Evolutionary conservation across 257 asterid genomes (phyloP).

Genomic region (Eucommia ulmoides): DNA sequence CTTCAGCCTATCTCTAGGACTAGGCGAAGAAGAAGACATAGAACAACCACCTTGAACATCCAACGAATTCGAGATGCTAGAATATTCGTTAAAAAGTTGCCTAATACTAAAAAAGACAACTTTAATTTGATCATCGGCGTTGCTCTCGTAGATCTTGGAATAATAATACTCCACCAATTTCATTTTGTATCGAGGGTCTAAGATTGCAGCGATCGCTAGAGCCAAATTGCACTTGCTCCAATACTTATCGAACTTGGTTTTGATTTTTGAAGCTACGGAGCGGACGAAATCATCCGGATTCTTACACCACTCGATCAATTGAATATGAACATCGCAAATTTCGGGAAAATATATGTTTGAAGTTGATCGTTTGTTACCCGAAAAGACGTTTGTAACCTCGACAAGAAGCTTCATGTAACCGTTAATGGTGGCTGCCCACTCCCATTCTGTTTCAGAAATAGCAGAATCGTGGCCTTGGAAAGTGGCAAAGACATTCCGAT

Average conservation of each 20-base stretch:
- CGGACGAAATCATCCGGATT: background rate
- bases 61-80: constrained; percentile 34
- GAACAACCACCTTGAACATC: constrained; percentile 30
- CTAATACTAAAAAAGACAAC: constrained; percentile 42
- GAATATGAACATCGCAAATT: background rate
- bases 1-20: constrained; percentile 65
- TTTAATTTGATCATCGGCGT: background rate
- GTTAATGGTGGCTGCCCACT: background rate
- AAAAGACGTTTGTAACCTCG: background rate
- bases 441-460: background rate
- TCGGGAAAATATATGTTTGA: background rate
- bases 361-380: background rate
- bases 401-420: background rate
- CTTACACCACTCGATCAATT: background rate
- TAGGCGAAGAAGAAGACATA: constrained; percentile 32
- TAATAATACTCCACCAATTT: background rate
- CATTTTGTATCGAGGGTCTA: background rate
- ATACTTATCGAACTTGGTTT: background rate
- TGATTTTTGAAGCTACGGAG: background rate
- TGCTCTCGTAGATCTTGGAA: background rate
- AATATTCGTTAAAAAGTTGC: constrained; percentile 66
- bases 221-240: background rate
- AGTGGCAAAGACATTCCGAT: background rate
- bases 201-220: background rate
- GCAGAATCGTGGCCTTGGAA: background rate